phyloP scores from a whole-genome alignment of 2,329 filamentous ascomycete genomes.

The Fusarium sp. region DNA sequence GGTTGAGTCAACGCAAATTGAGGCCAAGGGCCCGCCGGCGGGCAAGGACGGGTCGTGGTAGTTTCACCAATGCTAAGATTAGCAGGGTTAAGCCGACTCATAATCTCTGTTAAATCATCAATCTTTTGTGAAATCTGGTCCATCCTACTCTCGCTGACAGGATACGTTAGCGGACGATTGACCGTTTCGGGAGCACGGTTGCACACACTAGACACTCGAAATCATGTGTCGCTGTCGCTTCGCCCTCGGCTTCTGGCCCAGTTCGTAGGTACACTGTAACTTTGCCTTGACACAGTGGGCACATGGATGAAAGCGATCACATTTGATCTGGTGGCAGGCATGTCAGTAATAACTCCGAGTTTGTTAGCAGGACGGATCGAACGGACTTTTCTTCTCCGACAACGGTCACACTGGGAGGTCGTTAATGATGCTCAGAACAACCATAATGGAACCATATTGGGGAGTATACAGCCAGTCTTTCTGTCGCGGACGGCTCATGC shows the following conservation, averaged over 20 bases:
- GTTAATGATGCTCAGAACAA: background rate
- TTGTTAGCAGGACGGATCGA: too few species aligned
- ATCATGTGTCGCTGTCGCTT: background rate
- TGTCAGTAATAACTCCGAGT: background rate
- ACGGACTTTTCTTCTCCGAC: background rate
- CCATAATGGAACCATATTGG: fast-evolving
- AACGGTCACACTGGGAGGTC: background rate
- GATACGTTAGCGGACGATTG: background rate
- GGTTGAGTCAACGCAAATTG: background rate
- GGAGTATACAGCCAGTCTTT: background rate
- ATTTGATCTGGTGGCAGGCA: background rate
- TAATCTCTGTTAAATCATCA: background rate
- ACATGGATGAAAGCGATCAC: background rate
- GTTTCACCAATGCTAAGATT: background rate
- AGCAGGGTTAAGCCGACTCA: background rate
- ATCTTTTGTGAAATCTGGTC: background rate
- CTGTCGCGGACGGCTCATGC: background rate
- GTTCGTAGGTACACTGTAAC: background rate
- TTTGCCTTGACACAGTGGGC: background rate
- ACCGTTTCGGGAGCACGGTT: background rate
- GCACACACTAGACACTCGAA: background rate
- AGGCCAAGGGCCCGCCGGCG: background rate
- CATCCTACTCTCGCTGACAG: background rate
- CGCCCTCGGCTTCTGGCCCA: background rate
- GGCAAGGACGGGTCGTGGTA: background rate